phyloP scores from a whole-genome alignment of 805 yeast species.

The Candida pseudoglaebosa region DNA sequence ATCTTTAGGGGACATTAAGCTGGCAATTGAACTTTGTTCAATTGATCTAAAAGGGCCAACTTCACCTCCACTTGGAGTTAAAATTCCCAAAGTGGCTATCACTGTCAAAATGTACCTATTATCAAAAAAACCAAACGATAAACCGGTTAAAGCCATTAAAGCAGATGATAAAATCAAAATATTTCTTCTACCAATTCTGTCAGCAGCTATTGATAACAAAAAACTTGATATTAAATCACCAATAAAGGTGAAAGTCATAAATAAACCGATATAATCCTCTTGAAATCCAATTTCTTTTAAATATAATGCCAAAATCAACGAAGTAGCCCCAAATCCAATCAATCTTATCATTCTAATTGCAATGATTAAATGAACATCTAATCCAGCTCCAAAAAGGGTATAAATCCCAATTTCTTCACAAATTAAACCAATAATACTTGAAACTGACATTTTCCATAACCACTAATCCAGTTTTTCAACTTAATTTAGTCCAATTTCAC shows the following conservation, averaged over 20 bases:
- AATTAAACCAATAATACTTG: conserved; percentile 10
- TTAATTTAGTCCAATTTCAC: not conserved
- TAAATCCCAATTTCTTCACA: conserved; percentile 32
- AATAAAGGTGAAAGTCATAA: conserved; percentile 44
- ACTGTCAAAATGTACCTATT: conserved; percentile 31
- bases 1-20: conserved; percentile 35
- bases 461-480: not conserved
- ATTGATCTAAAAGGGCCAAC: conserved; percentile 56
- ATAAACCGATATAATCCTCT: conserved; percentile 44
- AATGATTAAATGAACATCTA: conserved; percentile 31
- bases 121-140: conserved; percentile 30
- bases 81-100: conserved; percentile 46
- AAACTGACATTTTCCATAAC: not conserved
- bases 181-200: conserved; percentile 42
- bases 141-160: conserved; percentile 42
- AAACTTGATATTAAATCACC: conserved; percentile 53
- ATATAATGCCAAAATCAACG: conserved; percentile 41
- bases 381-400: conserved; percentile 24
- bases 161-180: conserved; percentile 37
- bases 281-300: conserved; percentile 38
- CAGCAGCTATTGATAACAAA: conserved; percentile 43
- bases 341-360: conserved; percentile 31
- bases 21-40: conserved; percentile 53
- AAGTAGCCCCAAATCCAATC: conserved; percentile 34
- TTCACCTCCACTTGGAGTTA: conserved; percentile 57